Evolutionary conservation across 805 yeast genomes (phyloP).

Genomic region (Kodamaea fukazawae): DNA sequence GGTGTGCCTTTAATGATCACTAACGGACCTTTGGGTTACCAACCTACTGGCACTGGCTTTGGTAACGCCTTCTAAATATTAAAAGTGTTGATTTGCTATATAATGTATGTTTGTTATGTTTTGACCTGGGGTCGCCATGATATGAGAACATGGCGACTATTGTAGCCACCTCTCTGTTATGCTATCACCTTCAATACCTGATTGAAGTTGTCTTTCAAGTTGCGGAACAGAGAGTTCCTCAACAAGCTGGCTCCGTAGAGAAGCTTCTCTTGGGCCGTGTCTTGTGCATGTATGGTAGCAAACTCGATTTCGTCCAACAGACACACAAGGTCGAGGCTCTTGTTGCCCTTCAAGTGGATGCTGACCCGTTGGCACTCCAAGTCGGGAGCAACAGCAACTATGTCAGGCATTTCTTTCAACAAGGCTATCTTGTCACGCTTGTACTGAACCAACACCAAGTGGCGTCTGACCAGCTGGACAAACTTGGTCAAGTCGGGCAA

Average conservation of each 20-base stretch:
- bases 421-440: constrained; percentile 30
- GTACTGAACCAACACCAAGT: constrained; percentile 26
- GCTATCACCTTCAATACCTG: background rate
- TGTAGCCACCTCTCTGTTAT: too few species aligned
- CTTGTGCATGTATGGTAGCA: background rate
- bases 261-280: background rate
- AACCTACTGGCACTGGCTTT: constrained; percentile 71
- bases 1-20: constrained; percentile 81
- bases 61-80: constrained; percentile 45
- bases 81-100: constrained; percentile 1
- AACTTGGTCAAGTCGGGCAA: constrained; percentile 21
- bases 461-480: constrained; percentile 20
- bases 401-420: constrained; percentile 8
- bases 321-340: constrained; percentile 3
- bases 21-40: constrained; percentile 68
- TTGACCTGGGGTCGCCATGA: constrained; percentile 1
- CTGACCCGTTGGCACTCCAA: constrained; percentile 24
- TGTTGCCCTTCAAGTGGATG: background rate
- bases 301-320: constrained; percentile 7
- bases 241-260: background rate
- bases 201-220: background rate
- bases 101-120: constrained; percentile 6
- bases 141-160: too few species aligned
- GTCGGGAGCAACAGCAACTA: constrained; percentile 18
- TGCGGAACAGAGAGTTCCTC: constrained; percentile 4